Evolutionary conservation across 805 yeast genomes (phyloP), one percentile per base, ranked within the genome.

Genomic region (Isabelozyma rhagii): DNA sequence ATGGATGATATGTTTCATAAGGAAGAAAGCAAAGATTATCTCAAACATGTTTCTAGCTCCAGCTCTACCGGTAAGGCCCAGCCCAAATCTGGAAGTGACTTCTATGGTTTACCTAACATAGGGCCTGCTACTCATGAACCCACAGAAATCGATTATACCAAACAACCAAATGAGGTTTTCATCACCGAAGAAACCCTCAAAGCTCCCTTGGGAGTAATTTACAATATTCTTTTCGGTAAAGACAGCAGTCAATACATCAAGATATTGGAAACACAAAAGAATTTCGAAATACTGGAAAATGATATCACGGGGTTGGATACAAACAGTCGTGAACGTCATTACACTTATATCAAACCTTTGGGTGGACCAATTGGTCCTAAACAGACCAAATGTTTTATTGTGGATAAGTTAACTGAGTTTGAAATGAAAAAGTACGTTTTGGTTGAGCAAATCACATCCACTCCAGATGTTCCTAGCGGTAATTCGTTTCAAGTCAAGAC

Each of bases 391-490:
- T 87, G 93, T 69, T 63, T 73, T 14, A 84, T 87, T 44, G 72
- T 75, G 4, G 96, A 88, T 59, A 74, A 74, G 2, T 60, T 87
- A 14, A 81, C 82, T 29, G 71, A 77, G 41, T 70, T 61, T 48
- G 84, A 86, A 57, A 71, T 79, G 15, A 71, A 77, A 6, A 68
- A 72, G 25, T 68, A 63, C 49, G 72, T 83, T 18, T 70, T 74
- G 29, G 80, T 83, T 2, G 72, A 77, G 3, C 88, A 85, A 55
- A 63, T 72, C 1, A 83, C 91, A 0, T 78, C 75, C 45, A 84
- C 90, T 0, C 96, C 94, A 0, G 94, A 87, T 68, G 89, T 87
- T n/a, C 96, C 96, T 0, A 82, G 87, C 34, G 94, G 96, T 7
- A 78, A 74, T 54, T 72, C 86, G 0, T 88, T 88, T 56, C 74